Evolutionary conservation across 345 rosid genomes (phyloP).

Genomic region (Gossypium australe): DNA sequence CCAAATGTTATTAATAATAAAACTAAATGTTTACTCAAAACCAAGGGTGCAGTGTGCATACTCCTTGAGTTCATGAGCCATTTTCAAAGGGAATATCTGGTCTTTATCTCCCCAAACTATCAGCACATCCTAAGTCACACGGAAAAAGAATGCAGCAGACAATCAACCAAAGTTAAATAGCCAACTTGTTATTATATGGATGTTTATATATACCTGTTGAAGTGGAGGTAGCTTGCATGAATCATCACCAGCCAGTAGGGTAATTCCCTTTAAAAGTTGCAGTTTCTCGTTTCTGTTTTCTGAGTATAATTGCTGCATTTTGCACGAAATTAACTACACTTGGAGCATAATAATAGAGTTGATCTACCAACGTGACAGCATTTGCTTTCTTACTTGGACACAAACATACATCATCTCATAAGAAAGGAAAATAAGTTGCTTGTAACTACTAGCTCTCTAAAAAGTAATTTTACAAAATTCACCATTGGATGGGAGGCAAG

Average conservation of each 20-base stretch:
- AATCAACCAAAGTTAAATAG: neutral
- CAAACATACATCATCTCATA: too few relatives aligned
- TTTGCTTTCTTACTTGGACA: neutral
- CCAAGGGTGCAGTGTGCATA: slow-evolving; percentile 20
- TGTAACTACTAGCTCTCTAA: too few relatives aligned
- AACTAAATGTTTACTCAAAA: too few relatives aligned
- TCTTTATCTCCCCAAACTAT: slow-evolving; percentile 83
- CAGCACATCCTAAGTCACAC: slow-evolving; percentile 47
- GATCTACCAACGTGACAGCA: neutral
- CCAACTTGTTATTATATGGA: too few relatives aligned
- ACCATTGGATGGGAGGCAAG: too few relatives aligned
- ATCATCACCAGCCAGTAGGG: slow-evolving; percentile 37
- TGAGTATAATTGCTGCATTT: slow-evolving; percentile 50
- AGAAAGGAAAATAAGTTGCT: too few relatives aligned
- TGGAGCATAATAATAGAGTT: neutral
- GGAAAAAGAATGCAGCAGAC: neutral
- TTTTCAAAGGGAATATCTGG: slow-evolving; percentile 68
- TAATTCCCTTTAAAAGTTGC: slow-evolving; percentile 62
- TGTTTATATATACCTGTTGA: slow-evolving; percentile 43
- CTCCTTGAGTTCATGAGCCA: slow-evolving; percentile 75
- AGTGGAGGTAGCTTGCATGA: slow-evolving; percentile 42
- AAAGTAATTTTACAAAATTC: too few relatives aligned
- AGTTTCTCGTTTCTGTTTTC: slow-evolving; percentile 65
- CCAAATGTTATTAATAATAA: too few relatives aligned
- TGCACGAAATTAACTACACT: neutral